Conservation (phyloP, 2,329 filamentous ascomycete genomes). For the Trichoderma harzianum region DNA sequence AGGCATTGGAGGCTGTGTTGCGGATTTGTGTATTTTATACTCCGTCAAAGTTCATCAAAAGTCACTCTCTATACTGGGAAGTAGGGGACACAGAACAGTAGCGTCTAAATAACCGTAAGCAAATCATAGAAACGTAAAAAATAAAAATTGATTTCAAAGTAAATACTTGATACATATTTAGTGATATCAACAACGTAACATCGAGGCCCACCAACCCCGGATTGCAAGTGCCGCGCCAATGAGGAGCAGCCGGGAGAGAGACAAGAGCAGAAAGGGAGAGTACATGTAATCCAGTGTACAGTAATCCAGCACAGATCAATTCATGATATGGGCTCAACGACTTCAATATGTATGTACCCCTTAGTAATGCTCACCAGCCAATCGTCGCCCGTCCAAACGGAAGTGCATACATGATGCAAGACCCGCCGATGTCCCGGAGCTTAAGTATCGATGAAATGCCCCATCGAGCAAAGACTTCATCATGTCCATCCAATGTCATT, state of each 20-base stretch:
- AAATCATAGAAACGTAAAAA: too few species aligned
- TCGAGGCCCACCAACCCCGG: background rate
- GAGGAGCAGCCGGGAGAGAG: background rate
- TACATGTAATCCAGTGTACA: background rate
- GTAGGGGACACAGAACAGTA: too few species aligned
- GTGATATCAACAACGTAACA: background rate
- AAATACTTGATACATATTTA: too few species aligned
- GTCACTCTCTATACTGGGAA: too few species aligned
- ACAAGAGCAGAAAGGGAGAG: background rate
- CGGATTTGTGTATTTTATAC: too few species aligned
- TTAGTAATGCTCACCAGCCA: background rate
- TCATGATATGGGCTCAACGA: background rate
- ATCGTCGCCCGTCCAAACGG: background rate
- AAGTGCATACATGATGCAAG: background rate
- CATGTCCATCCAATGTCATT: background rate
- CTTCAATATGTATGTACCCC: background rate
- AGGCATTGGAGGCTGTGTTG: background rate
- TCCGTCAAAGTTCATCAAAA: too few species aligned
- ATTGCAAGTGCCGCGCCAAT: background rate
- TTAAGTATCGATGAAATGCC: background rate
- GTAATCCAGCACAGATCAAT: background rate
- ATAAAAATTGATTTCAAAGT: too few species aligned
- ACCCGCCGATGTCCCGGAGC: background rate
- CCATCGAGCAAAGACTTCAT: background rate
- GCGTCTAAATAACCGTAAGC: too few species aligned